Evolutionary conservation across 805 yeast species (phyloP).

Genomic region (Myxozyma udenii): DNA sequence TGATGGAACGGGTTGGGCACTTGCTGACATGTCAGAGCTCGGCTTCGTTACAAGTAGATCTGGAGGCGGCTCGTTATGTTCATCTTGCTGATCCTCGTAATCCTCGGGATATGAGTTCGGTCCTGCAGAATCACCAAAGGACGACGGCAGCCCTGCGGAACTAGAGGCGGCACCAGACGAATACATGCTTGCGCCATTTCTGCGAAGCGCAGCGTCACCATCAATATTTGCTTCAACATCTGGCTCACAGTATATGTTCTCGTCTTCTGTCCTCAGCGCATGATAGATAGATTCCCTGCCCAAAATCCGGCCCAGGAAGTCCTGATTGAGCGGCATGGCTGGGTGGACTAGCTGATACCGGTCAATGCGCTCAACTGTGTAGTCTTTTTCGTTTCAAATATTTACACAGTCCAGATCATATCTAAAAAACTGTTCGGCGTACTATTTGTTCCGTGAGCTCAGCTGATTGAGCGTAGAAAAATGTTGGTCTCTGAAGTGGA

Average conservation of each 20-base stretch:
- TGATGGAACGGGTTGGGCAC: background rate
- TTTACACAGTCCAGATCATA: too few species aligned
- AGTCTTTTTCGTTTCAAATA: too few species aligned
- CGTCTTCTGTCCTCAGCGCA: conserved; percentile 25
- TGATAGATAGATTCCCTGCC: conserved; percentile 31
- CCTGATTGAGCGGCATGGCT: conserved; percentile 11
- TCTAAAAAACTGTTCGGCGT: too few species aligned
- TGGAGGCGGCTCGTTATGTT: conserved; percentile 11
- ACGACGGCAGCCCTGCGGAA: conserved; percentile 25
- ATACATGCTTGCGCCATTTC: background rate
- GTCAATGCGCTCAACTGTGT: too few species aligned
- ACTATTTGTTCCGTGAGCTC: too few species aligned
- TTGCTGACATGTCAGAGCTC: background rate
- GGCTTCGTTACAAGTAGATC: conserved; percentile 1
- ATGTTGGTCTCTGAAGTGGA: too few species aligned
- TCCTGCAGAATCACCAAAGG: conserved; percentile 6
- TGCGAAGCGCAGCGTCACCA: background rate
- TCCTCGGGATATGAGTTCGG: background rate
- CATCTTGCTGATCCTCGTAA: conserved; percentile 4
- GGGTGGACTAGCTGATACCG: too few species aligned
- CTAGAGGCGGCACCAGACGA: conserved; percentile 13
- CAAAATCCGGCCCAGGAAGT: conserved; percentile 24
- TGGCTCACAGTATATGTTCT: conserved; percentile 13
- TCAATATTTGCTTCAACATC: conserved; percentile 28
- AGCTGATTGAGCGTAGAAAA: too few species aligned